phyloP scores from a whole-genome alignment of 441 rosid species.

The Populus hybrid region DNA sequence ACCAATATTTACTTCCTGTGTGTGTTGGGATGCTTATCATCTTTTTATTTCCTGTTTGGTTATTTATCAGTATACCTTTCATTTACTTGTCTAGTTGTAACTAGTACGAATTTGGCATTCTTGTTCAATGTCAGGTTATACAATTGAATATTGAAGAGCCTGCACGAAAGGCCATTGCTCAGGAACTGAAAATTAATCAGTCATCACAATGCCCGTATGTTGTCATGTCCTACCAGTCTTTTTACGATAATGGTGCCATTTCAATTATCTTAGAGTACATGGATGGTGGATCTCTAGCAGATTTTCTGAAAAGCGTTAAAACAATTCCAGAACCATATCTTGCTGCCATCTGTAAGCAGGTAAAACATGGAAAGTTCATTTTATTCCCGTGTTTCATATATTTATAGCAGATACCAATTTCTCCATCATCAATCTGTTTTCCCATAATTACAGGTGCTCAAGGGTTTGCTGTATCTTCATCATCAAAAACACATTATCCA shows the following conservation, averaged over 20 bases:
- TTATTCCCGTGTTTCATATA: neutral
- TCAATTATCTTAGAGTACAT: constrained; percentile 92
- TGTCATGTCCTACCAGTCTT: constrained; percentile 85
- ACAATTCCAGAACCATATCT: constrained; percentile 75
- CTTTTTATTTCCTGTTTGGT: neutral
- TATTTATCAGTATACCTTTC: neutral
- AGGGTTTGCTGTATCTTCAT: constrained; percentile 86
- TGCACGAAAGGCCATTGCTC: constrained; percentile 65
- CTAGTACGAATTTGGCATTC: constrained; percentile 12
- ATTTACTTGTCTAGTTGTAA: neutral
- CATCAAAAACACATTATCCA: constrained; percentile 85
- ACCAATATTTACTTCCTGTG: neutral
- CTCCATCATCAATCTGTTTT: neutral
- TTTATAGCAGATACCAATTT: neutral
- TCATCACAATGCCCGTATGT: constrained; percentile 82
- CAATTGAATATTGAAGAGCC: constrained; percentile 84
- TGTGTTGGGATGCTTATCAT: neutral
- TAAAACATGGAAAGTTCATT: constrained; percentile 17
- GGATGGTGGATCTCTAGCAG: constrained; percentile 97
- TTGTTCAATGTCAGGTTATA: constrained; percentile 51
- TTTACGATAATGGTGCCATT: constrained; percentile 76
- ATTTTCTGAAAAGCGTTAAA: constrained; percentile 69
- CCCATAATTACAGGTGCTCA: constrained; percentile 57
- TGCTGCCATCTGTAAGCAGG: constrained; percentile 90
- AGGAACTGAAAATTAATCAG: constrained; percentile 84